A percentile compares a stretch with the other conserved stretches of the same genome.
These are phyloP conservation scores for Desmodesmus armatus DNA, from an alignment of 139 green algal species.

Conservation along the genomic window DNA sequence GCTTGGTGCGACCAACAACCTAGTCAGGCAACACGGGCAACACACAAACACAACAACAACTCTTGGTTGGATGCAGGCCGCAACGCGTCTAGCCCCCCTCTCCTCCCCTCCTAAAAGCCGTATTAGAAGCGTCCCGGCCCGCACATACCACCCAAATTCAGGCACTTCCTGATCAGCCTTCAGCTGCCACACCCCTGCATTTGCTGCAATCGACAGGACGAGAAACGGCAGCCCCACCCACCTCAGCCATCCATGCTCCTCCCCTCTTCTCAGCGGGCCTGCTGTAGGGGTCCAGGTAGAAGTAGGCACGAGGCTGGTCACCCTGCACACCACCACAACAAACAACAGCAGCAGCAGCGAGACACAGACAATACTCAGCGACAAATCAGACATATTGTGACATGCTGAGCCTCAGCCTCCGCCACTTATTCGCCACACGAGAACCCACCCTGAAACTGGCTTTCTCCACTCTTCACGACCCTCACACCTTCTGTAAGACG, in stretches of 20 bases:
- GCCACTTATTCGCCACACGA: too few species aligned
- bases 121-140: too few species aligned
- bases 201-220: not conserved
- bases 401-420: too few species aligned
- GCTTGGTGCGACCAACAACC: conserved; percentile 54
- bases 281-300: conserved; percentile 96
- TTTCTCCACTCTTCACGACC: too few species aligned
- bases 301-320: conserved; percentile 78
- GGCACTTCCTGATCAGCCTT: too few species aligned
- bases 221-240: conserved; percentile 38
- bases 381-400: too few species aligned
- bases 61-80: not conserved
- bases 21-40: not conserved
- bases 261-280: conserved; percentile 95
- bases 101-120: too few species aligned
- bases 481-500: too few species aligned
- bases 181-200: too few species aligned
- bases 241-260: conserved; percentile 97
- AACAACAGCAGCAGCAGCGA: not conserved
- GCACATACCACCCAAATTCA: not conserved
- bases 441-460: too few species aligned
- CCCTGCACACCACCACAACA: too few species aligned
- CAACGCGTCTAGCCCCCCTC: not conserved
- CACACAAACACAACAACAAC: not conserved
- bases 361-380: too few species aligned